Percentiles rank a stretch among this genome's conserved stretches.
Evolutionary conservation across 352 stramenopile species (phyloP).

Genomic region (Phytophthora nicotianae): DNA sequence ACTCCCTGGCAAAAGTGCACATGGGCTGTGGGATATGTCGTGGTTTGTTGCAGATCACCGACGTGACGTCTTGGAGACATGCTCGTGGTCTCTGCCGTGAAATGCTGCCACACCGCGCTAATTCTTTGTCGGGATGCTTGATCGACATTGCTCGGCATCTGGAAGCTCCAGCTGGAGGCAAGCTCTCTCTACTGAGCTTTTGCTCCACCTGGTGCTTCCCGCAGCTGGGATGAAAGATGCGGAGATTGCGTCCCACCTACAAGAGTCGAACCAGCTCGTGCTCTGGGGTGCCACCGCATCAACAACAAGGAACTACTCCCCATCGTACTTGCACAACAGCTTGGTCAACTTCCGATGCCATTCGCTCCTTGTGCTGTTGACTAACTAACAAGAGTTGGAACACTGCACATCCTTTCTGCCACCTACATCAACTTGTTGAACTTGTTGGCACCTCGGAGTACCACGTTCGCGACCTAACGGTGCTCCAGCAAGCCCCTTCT

Average conservation of each 20-base stretch:
- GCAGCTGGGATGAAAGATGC: conserved; percentile 29
- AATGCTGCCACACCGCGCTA: neutral
- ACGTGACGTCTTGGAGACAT: conserved; percentile 7
- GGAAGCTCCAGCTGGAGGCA: conserved; percentile 19
- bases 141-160: conserved; percentile 14
- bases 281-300: conserved; percentile 1
- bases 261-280: conserved; percentile 21
- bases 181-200: conserved; percentile 21
- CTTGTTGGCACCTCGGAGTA: conserved; percentile 7
- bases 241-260: conserved; percentile 27
- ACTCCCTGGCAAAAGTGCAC: conserved; percentile 3
- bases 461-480: conserved; percentile 21
- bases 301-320: conserved; percentile 19
- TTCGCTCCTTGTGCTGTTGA: conserved; percentile 25
- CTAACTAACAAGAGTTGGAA: conserved; percentile 17
- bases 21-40: conserved; percentile 15
- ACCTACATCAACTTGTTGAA: conserved; percentile 27
- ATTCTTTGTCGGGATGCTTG: conserved; percentile 13
- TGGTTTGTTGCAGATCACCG: neutral
- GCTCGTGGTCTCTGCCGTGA: conserved; percentile 12
- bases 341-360: conserved; percentile 35
- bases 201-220: conserved; percentile 23
- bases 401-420: conserved; percentile 29
- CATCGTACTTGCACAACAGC: conserved; percentile 30
- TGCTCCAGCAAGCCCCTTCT: conserved; percentile 15